phyloP scores from a whole-genome alignment of 2,329 filamentous ascomycete genomes.

The Ceratocystis cubensis region DNA sequence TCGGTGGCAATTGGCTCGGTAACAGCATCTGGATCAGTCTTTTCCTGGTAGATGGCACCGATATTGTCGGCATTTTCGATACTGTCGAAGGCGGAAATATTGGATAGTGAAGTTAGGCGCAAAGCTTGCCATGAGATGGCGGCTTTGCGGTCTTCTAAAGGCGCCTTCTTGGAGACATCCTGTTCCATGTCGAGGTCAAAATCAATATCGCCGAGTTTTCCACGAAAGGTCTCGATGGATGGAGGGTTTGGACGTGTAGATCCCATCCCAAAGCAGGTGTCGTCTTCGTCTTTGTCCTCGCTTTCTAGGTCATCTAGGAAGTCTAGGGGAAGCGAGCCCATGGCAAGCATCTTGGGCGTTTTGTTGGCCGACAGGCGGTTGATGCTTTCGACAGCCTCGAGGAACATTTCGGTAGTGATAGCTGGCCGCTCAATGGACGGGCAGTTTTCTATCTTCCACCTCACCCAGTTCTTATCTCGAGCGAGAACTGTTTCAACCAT shows the following conservation, averaged over 20 bases:
- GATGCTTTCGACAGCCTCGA: slow-evolving; percentile 54
- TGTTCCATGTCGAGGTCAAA: slow-evolving; percentile 76
- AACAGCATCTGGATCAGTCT: slow-evolving; percentile 20
- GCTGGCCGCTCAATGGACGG: slow-evolving; percentile 69
- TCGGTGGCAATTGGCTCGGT: slow-evolving; percentile 3
- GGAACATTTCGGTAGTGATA: slow-evolving; percentile 55
- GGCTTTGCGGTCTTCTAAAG: slow-evolving; percentile 56
- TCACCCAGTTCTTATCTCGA: slow-evolving; percentile 95
- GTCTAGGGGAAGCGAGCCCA: slow-evolving; percentile 61
- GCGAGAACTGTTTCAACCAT: slow-evolving; percentile 95
- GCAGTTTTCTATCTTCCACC: slow-evolving; percentile 94
- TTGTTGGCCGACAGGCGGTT: slow-evolving; percentile 57
- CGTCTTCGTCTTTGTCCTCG: slow-evolving; percentile 37
- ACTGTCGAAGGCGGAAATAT: slow-evolving; percentile 69
- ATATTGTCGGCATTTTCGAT: slow-evolving; percentile 72
- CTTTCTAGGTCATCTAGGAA: slow-evolving; percentile 52
- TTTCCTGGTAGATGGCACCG: slow-evolving; percentile 40
- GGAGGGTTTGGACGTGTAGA: not conserved
- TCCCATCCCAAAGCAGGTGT: not conserved
- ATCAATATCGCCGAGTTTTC: slow-evolving; percentile 64
- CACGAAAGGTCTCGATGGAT: slow-evolving; percentile 41
- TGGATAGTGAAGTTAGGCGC: slow-evolving; percentile 61
- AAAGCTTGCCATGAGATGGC: slow-evolving; percentile 88
- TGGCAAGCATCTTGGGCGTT: slow-evolving; percentile 52
- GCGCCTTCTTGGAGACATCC: slow-evolving; percentile 44